phyloP scores from a whole-genome alignment of 805 yeast genomes.

The Candida gorgasii region DNA sequence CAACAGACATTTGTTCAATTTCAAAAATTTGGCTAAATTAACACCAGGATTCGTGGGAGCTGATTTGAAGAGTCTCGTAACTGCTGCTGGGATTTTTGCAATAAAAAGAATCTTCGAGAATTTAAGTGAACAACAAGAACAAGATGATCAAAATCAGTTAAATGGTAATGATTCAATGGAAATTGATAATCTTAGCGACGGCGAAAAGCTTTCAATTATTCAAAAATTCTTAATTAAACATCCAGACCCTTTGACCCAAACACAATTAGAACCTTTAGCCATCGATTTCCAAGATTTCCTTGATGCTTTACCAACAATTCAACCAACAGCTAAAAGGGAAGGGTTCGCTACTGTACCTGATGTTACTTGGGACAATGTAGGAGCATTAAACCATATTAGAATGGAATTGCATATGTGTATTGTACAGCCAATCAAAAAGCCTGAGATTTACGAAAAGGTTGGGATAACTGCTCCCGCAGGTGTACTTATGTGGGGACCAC shows the following conservation, averaged over 20 bases:
- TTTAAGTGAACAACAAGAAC: conserved; percentile 44
- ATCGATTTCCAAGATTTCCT: conserved; percentile 80
- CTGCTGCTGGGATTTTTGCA: conserved; percentile 94
- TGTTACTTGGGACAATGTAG: conserved; percentile 93
- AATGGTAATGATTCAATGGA: conserved; percentile 31
- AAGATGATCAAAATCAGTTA: conserved; percentile 11
- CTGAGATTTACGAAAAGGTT: conserved; percentile 83
- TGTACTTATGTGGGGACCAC: conserved; percentile 98
- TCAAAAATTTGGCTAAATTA: conserved; percentile 72
- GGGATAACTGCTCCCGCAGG: conserved; percentile 98
- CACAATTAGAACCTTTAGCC: conserved; percentile 72
- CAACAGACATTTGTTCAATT: conserved; percentile 66
- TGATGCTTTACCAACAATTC: conserved; percentile 85
- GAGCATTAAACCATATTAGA: conserved; percentile 79
- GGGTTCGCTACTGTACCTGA: conserved; percentile 99
- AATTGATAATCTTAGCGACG: conserved; percentile 34
- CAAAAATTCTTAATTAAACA: conserved; percentile 71
- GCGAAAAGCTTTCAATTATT: conserved; percentile 56
- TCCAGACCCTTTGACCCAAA: conserved; percentile 75
- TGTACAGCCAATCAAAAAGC: conserved; percentile 92
- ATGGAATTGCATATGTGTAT: conserved; percentile 95
- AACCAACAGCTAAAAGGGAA: conserved; percentile 97
- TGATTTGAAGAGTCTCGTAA: conserved; percentile 87
- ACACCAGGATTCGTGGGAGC: conserved; percentile 99
- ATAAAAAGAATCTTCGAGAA: conserved; percentile 85